A percentile compares a stretch with the other conserved stretches of the same genome.
Conservation (phyloP, 2,329 filamentous ascomycete species). For the Trichoderma sp. region DNA sequence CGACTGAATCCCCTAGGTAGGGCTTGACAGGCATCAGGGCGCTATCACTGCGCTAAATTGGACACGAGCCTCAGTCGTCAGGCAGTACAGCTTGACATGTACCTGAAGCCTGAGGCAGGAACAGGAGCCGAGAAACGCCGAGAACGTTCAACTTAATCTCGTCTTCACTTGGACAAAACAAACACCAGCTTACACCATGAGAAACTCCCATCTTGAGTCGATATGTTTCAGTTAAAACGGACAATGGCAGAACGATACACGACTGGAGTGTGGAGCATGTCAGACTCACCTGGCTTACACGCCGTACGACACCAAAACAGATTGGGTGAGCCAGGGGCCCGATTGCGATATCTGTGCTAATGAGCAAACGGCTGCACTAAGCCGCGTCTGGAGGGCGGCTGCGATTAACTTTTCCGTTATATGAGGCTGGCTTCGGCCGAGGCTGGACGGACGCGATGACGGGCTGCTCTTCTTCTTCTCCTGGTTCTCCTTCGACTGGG, state of each 20-base stretch:
- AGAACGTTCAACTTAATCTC: background rate
- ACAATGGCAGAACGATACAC: background rate
- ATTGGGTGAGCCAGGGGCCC: conserved; percentile 24
- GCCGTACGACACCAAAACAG: background rate
- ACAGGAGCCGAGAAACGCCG: no score
- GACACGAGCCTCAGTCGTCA: no score
- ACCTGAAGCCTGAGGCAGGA: no score
- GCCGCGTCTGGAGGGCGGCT: conserved; percentile 12
- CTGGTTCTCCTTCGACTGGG: background rate
- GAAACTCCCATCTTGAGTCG: background rate
- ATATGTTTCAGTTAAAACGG: background rate
- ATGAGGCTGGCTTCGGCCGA: background rate
- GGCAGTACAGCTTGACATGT: no score
- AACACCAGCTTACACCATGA: background rate
- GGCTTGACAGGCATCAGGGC: no score
- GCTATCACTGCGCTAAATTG: no score
- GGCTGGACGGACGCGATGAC: background rate
- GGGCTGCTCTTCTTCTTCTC: background rate
- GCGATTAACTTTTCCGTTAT: background rate
- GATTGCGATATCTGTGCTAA: conserved; percentile 27
- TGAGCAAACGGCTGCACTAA: background rate
- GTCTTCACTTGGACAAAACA: background rate
- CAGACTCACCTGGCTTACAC: background rate
- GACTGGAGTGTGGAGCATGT: background rate
- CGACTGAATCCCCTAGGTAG: no score